Evolutionary conservation across 371 early-diverging fungal genomes (phyloP), one percentile per base, ranked within the genome.

Genomic region (Sporodiniella umbellata): DNA sequence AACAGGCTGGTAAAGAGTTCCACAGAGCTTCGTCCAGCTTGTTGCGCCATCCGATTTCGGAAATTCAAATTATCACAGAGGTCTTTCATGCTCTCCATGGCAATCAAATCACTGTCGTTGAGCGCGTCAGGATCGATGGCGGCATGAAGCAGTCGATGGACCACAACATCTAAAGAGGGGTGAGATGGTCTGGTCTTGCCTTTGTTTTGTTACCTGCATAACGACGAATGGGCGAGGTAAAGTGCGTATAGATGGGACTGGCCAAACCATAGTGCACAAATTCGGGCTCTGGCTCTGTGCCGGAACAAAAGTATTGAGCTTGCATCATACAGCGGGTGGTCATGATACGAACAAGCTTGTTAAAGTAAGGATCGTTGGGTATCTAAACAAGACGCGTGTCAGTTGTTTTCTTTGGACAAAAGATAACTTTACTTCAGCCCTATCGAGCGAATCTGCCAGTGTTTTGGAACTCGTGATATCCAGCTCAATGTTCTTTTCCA

Each of bases 201-300:
- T 35, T 40, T 22, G 25, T 37, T 8, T 33, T 33, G 2, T 38
- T 72, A 85, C 87, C 90, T 42, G 94, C 80, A 66, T 94, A 94
- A 70, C 94, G 87, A 64, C 94, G 85, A 66, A 99, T 99, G 18
- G 99, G 99, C 2, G 97, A 96, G 8, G 95, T 95, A 55, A 95
- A 95, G 65, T 95, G 95, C 7, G 95, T 95, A 72, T 94, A 94
- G 45, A 92, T 91, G 31, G 81, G 79, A 5, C 83, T 76, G 7
- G 92, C 92, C 30, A 94, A 76, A 72, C 93, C 94, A 59, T 94
- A 94, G 76, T 94, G 94, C 51, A 76, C 78, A 80, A 84, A 95
- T 49, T 95, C 94, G 51, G 77, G 64, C 46, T 87, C 79, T 0
- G 85, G 48, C 30, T 84, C 65, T 12, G 86, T 83, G 18, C 93